Conservation (phyloP, 73 alveolate species). For the Vitrella brassicaformis region DNA sequence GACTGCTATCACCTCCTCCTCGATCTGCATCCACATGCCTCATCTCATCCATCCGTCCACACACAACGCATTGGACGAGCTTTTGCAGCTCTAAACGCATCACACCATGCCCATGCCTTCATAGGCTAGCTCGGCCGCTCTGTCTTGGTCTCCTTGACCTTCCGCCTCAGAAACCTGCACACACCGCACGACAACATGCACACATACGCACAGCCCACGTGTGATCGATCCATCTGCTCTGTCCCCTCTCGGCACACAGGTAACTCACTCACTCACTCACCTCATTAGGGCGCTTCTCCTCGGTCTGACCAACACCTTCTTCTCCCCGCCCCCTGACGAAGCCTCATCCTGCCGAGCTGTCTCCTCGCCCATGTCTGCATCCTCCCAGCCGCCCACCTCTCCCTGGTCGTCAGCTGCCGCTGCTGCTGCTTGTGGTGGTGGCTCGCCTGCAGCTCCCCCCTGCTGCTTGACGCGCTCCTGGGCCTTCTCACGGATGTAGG, state of each 20-base stretch:
- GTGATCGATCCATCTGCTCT: neutral
- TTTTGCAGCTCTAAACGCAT: too few species aligned
- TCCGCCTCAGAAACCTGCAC: neutral
- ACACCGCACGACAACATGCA: neutral
- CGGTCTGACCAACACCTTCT: neutral
- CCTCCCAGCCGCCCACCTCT: too few species aligned
- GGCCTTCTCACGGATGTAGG: too few species aligned
- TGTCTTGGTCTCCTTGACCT: neutral
- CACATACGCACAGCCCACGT: neutral
- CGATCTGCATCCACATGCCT: neutral
- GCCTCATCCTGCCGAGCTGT: neutral
- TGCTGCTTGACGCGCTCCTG: too few species aligned
- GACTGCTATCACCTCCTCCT: too few species aligned
- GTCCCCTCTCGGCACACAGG: neutral
- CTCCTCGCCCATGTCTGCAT: too few species aligned
- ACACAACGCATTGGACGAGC: too few species aligned
- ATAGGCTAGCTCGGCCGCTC: too few species aligned
- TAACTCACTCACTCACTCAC: neutral
- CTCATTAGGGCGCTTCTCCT: neutral
- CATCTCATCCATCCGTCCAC: neutral
- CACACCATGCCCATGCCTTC: too few species aligned
- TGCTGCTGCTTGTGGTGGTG: too few species aligned
- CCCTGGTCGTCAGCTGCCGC: too few species aligned
- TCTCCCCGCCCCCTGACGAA: neutral
- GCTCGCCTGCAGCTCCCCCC: too few species aligned